These are phyloP conservation scores for Primulina eburnea DNA, from an alignment of 257 asterid species.

Conservation along the genomic window DNA sequence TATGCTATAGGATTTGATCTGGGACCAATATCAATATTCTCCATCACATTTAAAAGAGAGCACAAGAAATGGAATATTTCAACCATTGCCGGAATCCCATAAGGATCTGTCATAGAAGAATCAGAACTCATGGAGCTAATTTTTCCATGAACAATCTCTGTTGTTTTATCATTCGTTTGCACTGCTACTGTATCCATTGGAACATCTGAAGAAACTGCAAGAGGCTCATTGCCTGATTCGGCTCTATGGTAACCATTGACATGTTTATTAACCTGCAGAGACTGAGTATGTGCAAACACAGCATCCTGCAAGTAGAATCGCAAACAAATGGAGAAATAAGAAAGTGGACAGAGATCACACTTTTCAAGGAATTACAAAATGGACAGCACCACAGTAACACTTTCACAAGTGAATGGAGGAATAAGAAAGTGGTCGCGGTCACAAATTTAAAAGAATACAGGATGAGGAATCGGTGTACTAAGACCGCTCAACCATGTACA, in stretches of 20 bases:
- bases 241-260: slow-evolving; percentile 35
- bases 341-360: background rate
- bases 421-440: background rate
- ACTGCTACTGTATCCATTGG: background rate
- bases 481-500: slow-evolving; percentile 1
- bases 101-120: slow-evolving; percentile 66
- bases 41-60: slow-evolving; percentile 84
- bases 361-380: background rate
- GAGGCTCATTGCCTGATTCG: slow-evolving; percentile 34
- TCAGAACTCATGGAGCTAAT: slow-evolving; percentile 33
- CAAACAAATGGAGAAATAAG: slow-evolving; percentile 3
- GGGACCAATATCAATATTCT: slow-evolving; percentile 59
- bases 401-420: background rate
- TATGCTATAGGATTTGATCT: slow-evolving; percentile 76
- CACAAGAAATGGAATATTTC: slow-evolving; percentile 88
- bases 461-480: no score
- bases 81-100: slow-evolving; percentile 91
- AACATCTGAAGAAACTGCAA: slow-evolving; percentile 26
- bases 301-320: slow-evolving; percentile 43
- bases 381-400: background rate
- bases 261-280: slow-evolving; percentile 36
- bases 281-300: slow-evolving; percentile 30
- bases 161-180: slow-evolving; percentile 12
- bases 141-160: slow-evolving; percentile 31
- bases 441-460: background rate